These are phyloP conservation scores for Claviceps digitariae DNA, from an alignment of 2,329 filamentous ascomycete genomes.

Conservation along the genomic window DNA sequence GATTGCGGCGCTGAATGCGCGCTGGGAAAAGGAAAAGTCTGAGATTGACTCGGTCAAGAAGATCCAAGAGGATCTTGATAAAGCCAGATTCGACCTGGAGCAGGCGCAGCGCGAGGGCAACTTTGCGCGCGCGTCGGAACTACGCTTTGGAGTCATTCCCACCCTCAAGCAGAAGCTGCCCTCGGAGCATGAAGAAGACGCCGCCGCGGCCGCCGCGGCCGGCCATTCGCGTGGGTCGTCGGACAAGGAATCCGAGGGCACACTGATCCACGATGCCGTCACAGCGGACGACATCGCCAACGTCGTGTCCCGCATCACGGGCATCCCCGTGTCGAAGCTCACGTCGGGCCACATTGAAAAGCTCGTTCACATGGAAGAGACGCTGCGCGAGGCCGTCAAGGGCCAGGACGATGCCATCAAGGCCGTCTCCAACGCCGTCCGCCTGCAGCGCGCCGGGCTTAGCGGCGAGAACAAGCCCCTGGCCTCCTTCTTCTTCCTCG, in stretches of 20 bases:
- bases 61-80: conserved; percentile 78
- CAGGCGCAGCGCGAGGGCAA: conserved; percentile 77
- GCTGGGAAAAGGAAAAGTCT: conserved; percentile 80
- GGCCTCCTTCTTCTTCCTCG: conserved; percentile 95
- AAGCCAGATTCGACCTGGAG: conserved; percentile 72
- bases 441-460: conserved; percentile 83
- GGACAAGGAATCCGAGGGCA: conserved; percentile 25
- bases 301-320: conserved; percentile 82
- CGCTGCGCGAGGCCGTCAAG: conserved; percentile 66
- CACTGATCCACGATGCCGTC: conserved; percentile 85
- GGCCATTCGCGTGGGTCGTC: conserved; percentile 6
- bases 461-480: conserved; percentile 84
- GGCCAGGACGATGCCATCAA: conserved; percentile 90
- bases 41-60: conserved; percentile 82
- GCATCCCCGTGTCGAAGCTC: conserved; percentile 83
- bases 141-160: conserved; percentile 81
- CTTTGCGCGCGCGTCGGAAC: conserved; percentile 79
- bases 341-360: conserved; percentile 92
- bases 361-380: conserved; percentile 90
- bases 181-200: conserved; percentile 45
- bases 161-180: conserved; percentile 66
- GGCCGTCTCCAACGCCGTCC: conserved; percentile 82
- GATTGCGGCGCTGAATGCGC: conserved; percentile 57
- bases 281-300: conserved; percentile 86
- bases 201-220: conserved; percentile 16